Percentiles rank a stretch among this genome's conserved stretches.
Conservation (phyloP, 164 flowering plant genomes). For the Malania oleifera region DNA sequence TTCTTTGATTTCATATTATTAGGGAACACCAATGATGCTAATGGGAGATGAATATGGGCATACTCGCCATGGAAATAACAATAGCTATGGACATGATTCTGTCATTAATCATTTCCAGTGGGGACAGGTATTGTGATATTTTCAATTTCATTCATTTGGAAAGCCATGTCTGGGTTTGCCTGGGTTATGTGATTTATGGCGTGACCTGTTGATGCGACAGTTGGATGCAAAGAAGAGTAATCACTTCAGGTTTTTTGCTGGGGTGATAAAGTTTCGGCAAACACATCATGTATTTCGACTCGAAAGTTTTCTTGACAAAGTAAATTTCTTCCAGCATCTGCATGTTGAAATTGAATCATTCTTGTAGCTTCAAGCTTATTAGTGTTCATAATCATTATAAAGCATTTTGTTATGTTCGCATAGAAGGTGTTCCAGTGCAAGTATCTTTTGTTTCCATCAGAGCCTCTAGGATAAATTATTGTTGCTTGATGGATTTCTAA, state of each 20-base stretch:
- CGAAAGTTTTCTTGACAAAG: slow-evolving; percentile 65
- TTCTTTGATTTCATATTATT: slow-evolving; percentile 11
- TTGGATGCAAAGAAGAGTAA: slow-evolving; percentile 45
- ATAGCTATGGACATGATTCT: slow-evolving; percentile 94
- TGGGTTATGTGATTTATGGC: not conserved
- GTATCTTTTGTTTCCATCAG: too few species aligned
- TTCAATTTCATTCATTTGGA: slow-evolving; percentile 1
- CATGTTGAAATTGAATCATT: not conserved
- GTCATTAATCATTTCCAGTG: slow-evolving; percentile 83
- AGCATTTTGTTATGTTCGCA: not conserved
- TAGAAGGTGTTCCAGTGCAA: too few species aligned
- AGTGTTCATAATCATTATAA: not conserved
- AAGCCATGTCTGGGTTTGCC: slow-evolving; percentile 2
- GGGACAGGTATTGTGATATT: slow-evolving; percentile 43
- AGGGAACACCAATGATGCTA: slow-evolving; percentile 98
- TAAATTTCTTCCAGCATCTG: slow-evolving; percentile 21
- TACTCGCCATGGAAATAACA: slow-evolving; percentile 92
- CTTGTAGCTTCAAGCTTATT: not conserved
- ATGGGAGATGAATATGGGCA: slow-evolving; percentile 99
- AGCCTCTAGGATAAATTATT: too few species aligned
- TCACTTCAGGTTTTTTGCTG: slow-evolving; percentile 85
- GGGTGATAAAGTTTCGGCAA: slow-evolving; percentile 66
- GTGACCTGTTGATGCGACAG: slow-evolving; percentile 31
- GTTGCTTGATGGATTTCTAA: too few species aligned
- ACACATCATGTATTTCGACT: slow-evolving; percentile 43